These are phyloP conservation scores for Haberlea rhodopensis DNA, from an alignment of 257 asterid genomes.

Conservation along the genomic window DNA sequence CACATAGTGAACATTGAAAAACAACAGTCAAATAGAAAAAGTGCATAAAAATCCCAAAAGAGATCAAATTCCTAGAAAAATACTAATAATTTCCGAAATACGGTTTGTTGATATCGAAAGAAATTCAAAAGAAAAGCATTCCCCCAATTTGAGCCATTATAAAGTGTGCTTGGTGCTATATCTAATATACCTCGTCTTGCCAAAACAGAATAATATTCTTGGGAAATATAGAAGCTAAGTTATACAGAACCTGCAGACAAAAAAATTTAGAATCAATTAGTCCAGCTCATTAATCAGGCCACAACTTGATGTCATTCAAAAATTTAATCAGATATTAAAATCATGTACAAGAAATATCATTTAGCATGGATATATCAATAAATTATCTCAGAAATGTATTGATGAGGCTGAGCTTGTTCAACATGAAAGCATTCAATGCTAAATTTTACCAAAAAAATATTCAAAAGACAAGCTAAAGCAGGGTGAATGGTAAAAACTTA, in stretches of 20 bases:
- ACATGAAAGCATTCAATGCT: constrained; percentile 10
- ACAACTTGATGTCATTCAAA: constrained; percentile 6
- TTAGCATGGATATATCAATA: constrained; percentile 3
- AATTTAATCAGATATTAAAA: background rate
- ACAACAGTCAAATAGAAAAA: background rate
- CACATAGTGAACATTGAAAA: background rate
- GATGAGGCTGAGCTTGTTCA: constrained; percentile 16
- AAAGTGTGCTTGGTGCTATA: background rate
- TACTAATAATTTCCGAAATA: too few relatives aligned
- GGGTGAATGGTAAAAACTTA: background rate
- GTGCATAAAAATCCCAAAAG: background rate
- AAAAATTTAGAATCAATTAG: constrained; percentile 14
- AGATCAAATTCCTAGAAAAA: background rate
- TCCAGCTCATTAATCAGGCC: background rate
- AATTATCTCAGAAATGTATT: background rate
- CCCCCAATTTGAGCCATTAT: background rate
- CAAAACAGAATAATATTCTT: constrained; percentile 82
- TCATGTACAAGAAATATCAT: background rate
- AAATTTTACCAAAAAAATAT: background rate
- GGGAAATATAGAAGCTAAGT: constrained; percentile 85
- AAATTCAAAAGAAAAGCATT: background rate
- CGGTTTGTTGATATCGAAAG: background rate
- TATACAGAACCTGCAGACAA: constrained; percentile 69
- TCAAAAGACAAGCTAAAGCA: constrained; percentile 1
- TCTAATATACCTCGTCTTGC: constrained; percentile 92